Evolutionary conservation across 1,139 yeast genomes (phyloP).

Genomic region (Nakaseomyces nivariensis): DNA sequence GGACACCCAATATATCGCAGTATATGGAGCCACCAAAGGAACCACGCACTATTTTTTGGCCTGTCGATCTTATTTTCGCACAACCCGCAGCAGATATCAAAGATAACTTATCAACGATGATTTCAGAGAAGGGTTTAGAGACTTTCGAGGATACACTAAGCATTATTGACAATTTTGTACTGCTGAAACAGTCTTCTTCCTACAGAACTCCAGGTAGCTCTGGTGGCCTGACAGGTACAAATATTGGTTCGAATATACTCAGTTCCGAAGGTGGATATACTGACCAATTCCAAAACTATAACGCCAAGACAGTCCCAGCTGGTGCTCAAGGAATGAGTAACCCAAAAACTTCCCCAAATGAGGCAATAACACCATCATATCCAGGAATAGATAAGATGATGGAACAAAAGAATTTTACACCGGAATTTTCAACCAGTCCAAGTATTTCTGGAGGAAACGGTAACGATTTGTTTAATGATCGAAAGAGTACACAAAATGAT

Average conservation of each 20-base stretch:
- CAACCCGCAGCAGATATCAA: constrained; percentile 32
- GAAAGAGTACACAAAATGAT: constrained; percentile 11
- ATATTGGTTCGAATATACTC: constrained; percentile 21
- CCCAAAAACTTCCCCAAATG: constrained; percentile 14
- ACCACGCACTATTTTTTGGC: constrained; percentile 59
- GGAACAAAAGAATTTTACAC: constrained; percentile 14
- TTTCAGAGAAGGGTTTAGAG: constrained; percentile 5
- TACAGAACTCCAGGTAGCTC: constrained; percentile 29
- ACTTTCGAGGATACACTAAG: constrained; percentile 28
- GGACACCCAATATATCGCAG: constrained; percentile 52
- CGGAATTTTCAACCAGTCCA: constrained; percentile 23
- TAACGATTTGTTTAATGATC: constrained; percentile 17
- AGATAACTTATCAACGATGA: constrained; percentile 3
- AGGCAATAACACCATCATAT: constrained; percentile 11
- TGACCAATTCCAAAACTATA: constrained; percentile 25
- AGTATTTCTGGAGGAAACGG: constrained; percentile 11
- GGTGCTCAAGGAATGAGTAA: constrained; percentile 10
- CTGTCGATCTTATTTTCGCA: constrained; percentile 50
- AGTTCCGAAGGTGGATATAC: constrained; percentile 29
- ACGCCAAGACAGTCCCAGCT: constrained; percentile 13
- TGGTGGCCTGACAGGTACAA: constrained; percentile 14
- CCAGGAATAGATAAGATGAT: constrained; percentile 11
- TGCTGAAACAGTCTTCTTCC: constrained; percentile 31
- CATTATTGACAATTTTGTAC: constrained; percentile 32
- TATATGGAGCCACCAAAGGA: constrained; percentile 45